Percentiles rank a stretch among this genome's conserved stretches.
Evolutionary conservation across 2,329 filamentous ascomycete species (phyloP).

Genomic region (Aspergillus sp.): DNA sequence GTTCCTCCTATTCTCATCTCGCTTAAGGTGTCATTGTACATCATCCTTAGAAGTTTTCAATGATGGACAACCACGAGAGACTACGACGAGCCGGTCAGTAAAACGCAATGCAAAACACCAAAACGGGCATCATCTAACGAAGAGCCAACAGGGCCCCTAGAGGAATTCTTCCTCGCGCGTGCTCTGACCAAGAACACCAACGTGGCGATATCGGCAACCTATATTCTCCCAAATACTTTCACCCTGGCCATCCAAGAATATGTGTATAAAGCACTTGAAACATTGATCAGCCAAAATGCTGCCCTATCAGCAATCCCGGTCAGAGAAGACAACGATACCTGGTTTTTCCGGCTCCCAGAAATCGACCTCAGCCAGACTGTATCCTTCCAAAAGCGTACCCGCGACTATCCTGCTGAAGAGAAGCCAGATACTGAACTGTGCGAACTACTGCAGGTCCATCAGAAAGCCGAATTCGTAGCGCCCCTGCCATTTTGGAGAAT

Average conservation of each 20-base stretch:
- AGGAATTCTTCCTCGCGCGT: slow-evolving; percentile 47
- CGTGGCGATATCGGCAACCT: slow-evolving; percentile 45
- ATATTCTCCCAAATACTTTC: slow-evolving; percentile 31
- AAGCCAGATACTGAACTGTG: slow-evolving; percentile 45
- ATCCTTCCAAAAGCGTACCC: slow-evolving; percentile 34
- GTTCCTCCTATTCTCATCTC: no score
- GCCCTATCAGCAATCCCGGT: slow-evolving; percentile 48
- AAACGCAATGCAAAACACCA: no score
- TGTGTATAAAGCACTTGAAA: slow-evolving; percentile 40
- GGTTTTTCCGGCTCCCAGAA: slow-evolving; percentile 47
- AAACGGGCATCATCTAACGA: neutral
- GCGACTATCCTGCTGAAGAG: slow-evolving; percentile 16
- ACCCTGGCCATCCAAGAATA: slow-evolving; percentile 30
- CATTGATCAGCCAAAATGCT: slow-evolving; percentile 44
- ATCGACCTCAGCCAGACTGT: slow-evolving; percentile 45
- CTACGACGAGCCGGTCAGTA: slow-evolving; percentile 34
- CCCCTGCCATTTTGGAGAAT: slow-evolving; percentile 50
- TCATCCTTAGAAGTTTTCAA: no score
- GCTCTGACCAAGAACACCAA: slow-evolving; percentile 48
- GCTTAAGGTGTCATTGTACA: no score
- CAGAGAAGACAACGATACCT: slow-evolving; percentile 42
- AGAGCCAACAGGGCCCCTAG: slow-evolving; percentile 40
- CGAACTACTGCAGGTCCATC: slow-evolving; percentile 41
- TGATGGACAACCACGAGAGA: neutral
- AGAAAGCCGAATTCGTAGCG: slow-evolving; percentile 42